Base-by-base conservation (phyloP, 2,329 filamentous ascomycete genomes). In the Remersonia thermophila region DNA sequence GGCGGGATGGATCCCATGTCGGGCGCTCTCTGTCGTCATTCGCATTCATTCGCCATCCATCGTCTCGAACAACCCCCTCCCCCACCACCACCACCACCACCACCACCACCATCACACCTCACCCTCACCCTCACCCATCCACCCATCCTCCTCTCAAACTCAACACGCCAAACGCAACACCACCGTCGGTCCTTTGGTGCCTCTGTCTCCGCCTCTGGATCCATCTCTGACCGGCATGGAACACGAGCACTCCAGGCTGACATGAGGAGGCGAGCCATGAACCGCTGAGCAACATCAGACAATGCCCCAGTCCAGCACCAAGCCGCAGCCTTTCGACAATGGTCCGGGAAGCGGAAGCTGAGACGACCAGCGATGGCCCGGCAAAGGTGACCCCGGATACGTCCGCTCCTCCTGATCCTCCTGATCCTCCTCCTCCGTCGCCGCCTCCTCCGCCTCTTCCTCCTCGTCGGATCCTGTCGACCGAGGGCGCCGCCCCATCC, bases 401-500 rank as follows among this genome's bases (percentile, higher is more conserved):
- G 20, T 23, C 33, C n/a, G 30, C 29, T n/a, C 32, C 38, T 9
- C 32, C 15, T 25, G 37, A 34, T 7, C 29, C 33, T n/a, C n/a
- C 33, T 15, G 30, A 29, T n/a, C 32, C 38, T 9, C 32, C 15
- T 25, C 36, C 34, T 7, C 29, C 33, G 14, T 40, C 40, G 16
- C 39, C 44, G 11, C 42, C 47, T 6, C 48, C 49, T 14, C 51
- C 52, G 14, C 50, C 51, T 27, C 42, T 52, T 15, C 52, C 50
- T 13, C 51, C 51, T 9, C 46, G 49, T 27, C 44, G 37, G 33
- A 52, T 45, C 20, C 20, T 35, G 8, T 47, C 30, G 47, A 55
- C 28, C 32, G 57, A 60, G 42, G 55, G 69, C 42, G 8, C 44
- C 59, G 56, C 49, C 2, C 49, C 46, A 44, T 77, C 80, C 2